Conservation (phyloP, 345 rosid species). For the Streptanthus diversifolius region DNA sequence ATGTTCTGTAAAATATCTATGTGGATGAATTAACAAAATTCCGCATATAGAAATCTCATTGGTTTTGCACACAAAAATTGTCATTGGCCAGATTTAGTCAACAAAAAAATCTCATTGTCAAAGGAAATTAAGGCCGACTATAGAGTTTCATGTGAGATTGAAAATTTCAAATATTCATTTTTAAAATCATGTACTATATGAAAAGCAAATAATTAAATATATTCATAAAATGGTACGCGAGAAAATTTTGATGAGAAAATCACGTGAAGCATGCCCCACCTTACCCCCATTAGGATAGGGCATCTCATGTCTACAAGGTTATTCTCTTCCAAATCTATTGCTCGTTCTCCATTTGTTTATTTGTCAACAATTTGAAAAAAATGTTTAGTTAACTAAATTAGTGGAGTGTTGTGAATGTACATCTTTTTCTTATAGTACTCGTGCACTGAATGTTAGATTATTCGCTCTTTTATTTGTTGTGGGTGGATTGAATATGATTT, state of each 20-base stretch:
- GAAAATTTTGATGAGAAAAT: slow-evolving; percentile 36
- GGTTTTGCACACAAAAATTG: too few relatives aligned
- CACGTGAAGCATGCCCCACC: slow-evolving; percentile 77
- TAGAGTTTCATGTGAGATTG: slow-evolving; percentile 9
- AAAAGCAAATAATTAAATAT: slow-evolving; percentile 15
- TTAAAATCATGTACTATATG: slow-evolving; percentile 18
- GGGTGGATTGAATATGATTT: too few relatives aligned
- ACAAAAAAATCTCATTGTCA: not conserved
- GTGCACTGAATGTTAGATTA: too few relatives aligned
- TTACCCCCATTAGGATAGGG: slow-evolving; percentile 42
- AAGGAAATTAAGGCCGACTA: not conserved
- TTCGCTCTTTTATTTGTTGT: too few relatives aligned
- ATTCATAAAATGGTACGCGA: slow-evolving; percentile 13
- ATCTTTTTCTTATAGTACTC: too few relatives aligned
- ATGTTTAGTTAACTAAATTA: too few relatives aligned
- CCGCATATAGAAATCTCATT: too few relatives aligned
- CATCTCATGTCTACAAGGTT: slow-evolving; percentile 43
- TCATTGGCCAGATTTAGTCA: too few relatives aligned
- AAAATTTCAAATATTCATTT: not conserved
- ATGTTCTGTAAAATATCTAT: not conserved
- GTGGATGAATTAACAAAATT: not conserved
- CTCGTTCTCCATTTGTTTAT: not conserved
- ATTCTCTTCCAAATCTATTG: slow-evolving; percentile 8
- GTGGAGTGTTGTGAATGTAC: too few relatives aligned
- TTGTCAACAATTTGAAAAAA: too few relatives aligned